Conservation (phyloP, 2,329 filamentous ascomycete genomes). For the Cytospora piceae region DNA sequence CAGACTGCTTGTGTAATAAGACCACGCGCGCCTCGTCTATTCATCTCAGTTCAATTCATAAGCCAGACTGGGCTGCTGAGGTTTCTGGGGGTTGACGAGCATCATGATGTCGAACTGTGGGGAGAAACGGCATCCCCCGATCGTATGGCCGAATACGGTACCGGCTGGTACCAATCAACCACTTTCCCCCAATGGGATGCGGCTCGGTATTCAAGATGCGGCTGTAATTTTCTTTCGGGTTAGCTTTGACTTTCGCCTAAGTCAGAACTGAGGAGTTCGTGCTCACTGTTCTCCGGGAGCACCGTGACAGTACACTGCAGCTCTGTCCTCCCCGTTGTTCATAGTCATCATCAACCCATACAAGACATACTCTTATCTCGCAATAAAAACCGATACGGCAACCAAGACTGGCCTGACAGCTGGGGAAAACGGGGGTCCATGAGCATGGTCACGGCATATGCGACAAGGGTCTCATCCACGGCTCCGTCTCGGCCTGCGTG, state of each 20-base stretch:
- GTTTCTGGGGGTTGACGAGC: background rate
- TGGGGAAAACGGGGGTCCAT: background rate
- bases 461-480: conserved; percentile 17
- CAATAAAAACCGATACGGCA: background rate
- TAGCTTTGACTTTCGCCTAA: background rate
- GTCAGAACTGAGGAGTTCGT: background rate
- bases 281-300: too few species aligned
- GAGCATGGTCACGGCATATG: conserved; percentile 1
- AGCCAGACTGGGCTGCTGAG: background rate
- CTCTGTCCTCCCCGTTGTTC: too few species aligned
- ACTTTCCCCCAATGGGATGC: background rate
- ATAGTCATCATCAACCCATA: too few species aligned
- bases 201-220: conserved; percentile 17
- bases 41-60: background rate
- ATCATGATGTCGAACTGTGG: conserved; percentile 2
- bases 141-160: background rate
- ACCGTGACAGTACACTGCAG: too few species aligned
- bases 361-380: background rate
- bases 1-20: too few species aligned
- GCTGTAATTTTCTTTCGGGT: background rate
- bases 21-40: background rate
- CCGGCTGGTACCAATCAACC: background rate
- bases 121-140: background rate
- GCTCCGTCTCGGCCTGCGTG: conserved; percentile 18
- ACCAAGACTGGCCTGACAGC: background rate